These are phyloP conservation scores for Peronospora farinosa DNA, from an alignment of 352 stramenopile genomes.

Conservation along the genomic window DNA sequence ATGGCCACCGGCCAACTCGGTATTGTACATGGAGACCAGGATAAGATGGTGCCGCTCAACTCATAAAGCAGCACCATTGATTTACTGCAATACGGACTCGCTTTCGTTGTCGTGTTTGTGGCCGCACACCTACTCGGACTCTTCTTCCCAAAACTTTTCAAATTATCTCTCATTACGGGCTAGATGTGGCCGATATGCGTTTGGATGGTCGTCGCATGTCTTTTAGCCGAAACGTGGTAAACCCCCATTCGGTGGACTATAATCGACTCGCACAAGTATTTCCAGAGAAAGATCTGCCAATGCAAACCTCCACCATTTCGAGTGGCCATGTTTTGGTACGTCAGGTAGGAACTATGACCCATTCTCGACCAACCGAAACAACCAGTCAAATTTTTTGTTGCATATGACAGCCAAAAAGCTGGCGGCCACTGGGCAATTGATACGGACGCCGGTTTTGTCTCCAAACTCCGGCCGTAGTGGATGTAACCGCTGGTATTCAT, in stretches of 20 bases:
- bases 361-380: too few relatives aligned
- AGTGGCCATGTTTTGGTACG: slow-evolving; percentile 53
- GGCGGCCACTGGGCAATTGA: too few relatives aligned
- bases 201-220: slow-evolving; percentile 37
- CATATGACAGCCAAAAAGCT: too few relatives aligned
- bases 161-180: slow-evolving; percentile 56
- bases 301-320: slow-evolving; percentile 43
- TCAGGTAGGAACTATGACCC: too few relatives aligned
- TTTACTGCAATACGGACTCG: slow-evolving; percentile 36
- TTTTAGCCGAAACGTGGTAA: slow-evolving; percentile 48
- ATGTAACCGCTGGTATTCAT: too few relatives aligned
- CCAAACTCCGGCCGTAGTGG: too few relatives aligned
- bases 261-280: slow-evolving; percentile 36
- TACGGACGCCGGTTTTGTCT: too few relatives aligned
- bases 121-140: slow-evolving; percentile 50
- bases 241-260: slow-evolving; percentile 60
- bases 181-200: slow-evolving; percentile 48
- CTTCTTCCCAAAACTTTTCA: slow-evolving; percentile 55
- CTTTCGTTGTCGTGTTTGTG: slow-evolving; percentile 52
- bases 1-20: too few relatives aligned
- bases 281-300: slow-evolving; percentile 26
- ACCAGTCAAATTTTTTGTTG: too few relatives aligned
- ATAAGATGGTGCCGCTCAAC: slow-evolving; percentile 40
- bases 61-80: slow-evolving; percentile 32
- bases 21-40: slow-evolving; percentile 19